phyloP scores from a whole-genome alignment of 345 rosid species.

The Jatropha curcas region DNA sequence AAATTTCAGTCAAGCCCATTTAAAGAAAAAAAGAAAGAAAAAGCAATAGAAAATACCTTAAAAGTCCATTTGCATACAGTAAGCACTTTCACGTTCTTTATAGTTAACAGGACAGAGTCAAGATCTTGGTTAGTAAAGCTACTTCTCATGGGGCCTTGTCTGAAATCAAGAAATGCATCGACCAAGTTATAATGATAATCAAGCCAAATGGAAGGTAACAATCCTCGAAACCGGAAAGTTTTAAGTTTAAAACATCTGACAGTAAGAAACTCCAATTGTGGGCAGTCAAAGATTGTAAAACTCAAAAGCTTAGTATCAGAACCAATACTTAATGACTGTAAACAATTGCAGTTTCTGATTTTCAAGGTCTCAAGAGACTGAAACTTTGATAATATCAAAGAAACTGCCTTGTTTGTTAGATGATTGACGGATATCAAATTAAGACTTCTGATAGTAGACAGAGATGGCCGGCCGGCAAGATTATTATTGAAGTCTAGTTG shows the following conservation, averaged over 20 bases:
- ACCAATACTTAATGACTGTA: slow-evolving; percentile 43
- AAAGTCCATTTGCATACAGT: slow-evolving; percentile 64
- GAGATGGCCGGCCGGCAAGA: slow-evolving; percentile 23
- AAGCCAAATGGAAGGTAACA: slow-evolving; percentile 44
- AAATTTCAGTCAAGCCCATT: no score
- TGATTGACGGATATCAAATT: slow-evolving; percentile 40
- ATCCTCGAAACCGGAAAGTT: slow-evolving; percentile 40
- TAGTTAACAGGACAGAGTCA: slow-evolving; percentile 45
- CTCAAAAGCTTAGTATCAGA: slow-evolving; percentile 47
- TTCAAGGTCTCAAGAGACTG: slow-evolving; percentile 53
- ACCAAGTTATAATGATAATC: slow-evolving; percentile 56
- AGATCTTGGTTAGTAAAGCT: slow-evolving; percentile 28
- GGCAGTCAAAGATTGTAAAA: slow-evolving; percentile 49
- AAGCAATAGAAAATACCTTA: slow-evolving; percentile 37
- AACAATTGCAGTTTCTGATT: slow-evolving; percentile 38
- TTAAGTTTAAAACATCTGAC: slow-evolving; percentile 45
- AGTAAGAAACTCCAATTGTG: slow-evolving; percentile 35
- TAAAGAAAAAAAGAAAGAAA: no score
- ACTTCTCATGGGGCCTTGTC: slow-evolving; percentile 42
- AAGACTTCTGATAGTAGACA: slow-evolving; percentile 42
- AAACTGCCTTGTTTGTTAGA: slow-evolving; percentile 46
- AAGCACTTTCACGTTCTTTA: slow-evolving; percentile 54
- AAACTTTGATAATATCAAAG: slow-evolving; percentile 42
- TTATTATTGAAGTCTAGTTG: slow-evolving; percentile 34
- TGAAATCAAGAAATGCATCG: slow-evolving; percentile 48